Conservation (phyloP, 192 early-diverging fungal species). For the Dispira simplex region DNA sequence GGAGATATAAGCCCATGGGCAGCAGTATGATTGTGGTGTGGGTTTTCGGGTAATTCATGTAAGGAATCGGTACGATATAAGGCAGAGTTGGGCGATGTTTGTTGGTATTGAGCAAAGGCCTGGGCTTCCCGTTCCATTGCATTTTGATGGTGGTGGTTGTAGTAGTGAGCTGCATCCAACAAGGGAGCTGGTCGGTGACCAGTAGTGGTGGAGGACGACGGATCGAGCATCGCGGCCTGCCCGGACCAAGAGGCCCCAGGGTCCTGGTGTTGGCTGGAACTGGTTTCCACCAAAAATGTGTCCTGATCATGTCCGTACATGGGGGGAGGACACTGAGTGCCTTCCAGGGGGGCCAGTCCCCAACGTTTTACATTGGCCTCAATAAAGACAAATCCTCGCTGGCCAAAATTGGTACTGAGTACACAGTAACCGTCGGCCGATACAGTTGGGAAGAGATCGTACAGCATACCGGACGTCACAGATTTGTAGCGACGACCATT, state of each 20-base stretch:
- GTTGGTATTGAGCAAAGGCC: slow-evolving; percentile 8
- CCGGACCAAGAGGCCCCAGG: too few species aligned
- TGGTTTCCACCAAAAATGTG: slow-evolving; percentile 35
- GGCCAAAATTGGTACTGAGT: slow-evolving; percentile 58
- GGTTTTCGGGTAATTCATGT: slow-evolving; percentile 6
- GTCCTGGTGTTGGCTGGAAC: too few species aligned
- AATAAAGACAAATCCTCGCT: slow-evolving; percentile 68
- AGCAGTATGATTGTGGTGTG: not conserved
- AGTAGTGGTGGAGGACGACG: not conserved
- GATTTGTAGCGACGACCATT: slow-evolving; percentile 57
- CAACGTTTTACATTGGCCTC: slow-evolving; percentile 76
- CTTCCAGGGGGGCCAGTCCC: slow-evolving; percentile 58
- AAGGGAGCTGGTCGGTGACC: not conserved
- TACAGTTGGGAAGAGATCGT: slow-evolving; percentile 51
- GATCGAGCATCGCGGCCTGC: not conserved
- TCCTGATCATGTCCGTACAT: slow-evolving; percentile 58
- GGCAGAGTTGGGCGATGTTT: not conserved
- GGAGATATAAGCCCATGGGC: not conserved
- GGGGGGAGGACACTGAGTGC: slow-evolving; percentile 53
- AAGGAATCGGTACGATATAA: not conserved
- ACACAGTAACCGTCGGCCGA: slow-evolving; percentile 39
- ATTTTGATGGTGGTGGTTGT: slow-evolving; percentile 1
- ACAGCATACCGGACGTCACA: slow-evolving; percentile 49
- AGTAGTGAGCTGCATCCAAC: not conserved
- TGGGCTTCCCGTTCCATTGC: slow-evolving; percentile 6